Base-by-base conservation (phyloP, 768 basidiomycete genomes). In the Cubamyces sp. region DNA sequence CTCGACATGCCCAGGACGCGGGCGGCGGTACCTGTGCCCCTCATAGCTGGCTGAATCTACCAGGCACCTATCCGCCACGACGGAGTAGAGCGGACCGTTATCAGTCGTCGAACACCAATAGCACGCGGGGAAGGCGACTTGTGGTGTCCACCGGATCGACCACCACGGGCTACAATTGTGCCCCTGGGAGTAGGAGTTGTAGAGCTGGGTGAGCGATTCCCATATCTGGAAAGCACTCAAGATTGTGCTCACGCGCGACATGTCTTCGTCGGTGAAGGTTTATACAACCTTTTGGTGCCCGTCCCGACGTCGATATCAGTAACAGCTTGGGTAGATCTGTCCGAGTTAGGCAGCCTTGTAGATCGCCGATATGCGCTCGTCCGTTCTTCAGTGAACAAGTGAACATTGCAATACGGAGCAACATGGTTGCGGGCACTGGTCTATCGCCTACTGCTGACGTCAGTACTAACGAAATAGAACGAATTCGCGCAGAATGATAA, bases 281-380 rank as follows among this genome's bases (percentile, higher is more conserved):
- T 43, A 25, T 8, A 47, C 54, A 54, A 52, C 54, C 54, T 60
- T 37, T 56, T 52, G 63, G 43, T 55, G 54, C 58, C 63, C 59
- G 63, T 21, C 25, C 58, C 57, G 57, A 64, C 62, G 57, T 55
- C 57, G 57, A 55, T 28, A 64, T 63, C 46, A 34, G 28, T 52
- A 46, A 30, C n/a, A 15, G 5, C 39, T 37, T 21, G 45, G 46
- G 46, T 25, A n/a, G 47, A 42, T 39, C 30, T 51, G 49, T 21
- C 63, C 52, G 52, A 26, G 34, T 51, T 48, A 15, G 54, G 58
- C 19, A 40, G 51, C 19, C n/a, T 28, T 5, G 28, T 26, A 52
- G 45, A 40, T 56, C n/a, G 18, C 57, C 53, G 47, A 43, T 21
- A 25, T 23, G 5, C 11, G 37, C n/a, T 3, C 54, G 34, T 47